A percentile compares a stretch with the other conserved stretches of the same genome.
Evolutionary conservation across 768 basidiomycete genomes (phyloP).

Genomic region (Pisolithus albus): DNA sequence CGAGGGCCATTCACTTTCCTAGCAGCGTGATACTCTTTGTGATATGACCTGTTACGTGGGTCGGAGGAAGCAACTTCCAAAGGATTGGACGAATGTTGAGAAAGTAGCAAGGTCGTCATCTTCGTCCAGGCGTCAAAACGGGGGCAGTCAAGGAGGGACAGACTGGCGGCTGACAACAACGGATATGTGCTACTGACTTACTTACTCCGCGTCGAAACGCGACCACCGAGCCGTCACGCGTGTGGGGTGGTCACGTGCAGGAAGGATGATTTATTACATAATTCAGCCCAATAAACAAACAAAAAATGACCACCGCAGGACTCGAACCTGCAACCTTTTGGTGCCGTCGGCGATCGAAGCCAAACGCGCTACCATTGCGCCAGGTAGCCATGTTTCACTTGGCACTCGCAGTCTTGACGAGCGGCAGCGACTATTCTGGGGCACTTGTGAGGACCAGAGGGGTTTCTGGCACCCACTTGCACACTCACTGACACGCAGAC

Average conservation of each 20-base stretch:
- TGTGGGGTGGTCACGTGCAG: conserved; percentile 16
- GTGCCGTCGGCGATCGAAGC: conserved; percentile 77
- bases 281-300: no score
- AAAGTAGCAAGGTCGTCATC: conserved; percentile 42
- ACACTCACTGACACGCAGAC: not conserved
- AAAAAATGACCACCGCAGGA: conserved; percentile 78
- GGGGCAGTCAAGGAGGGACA: not conserved
- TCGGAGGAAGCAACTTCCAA: conserved; percentile 64
- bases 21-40: conserved; percentile 31
- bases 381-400: conserved; percentile 49
- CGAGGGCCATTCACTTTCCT: conserved; percentile 27
- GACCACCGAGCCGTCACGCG: no score
- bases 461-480: not conserved
- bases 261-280: no score
- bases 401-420: not conserved
- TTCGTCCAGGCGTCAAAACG: not conserved
- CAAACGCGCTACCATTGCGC: conserved; percentile 96
- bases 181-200: not conserved
- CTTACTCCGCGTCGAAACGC: no score
- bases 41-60: conserved; percentile 41
- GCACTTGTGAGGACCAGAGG: not conserved
- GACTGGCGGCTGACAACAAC: not conserved
- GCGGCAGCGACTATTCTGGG: no score
- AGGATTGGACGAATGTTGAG: conserved; percentile 70
- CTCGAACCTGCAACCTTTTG: conserved; percentile 97